Conservation (phyloP, 1,284 basidiomycete species). For the Somion occarium region DNA sequence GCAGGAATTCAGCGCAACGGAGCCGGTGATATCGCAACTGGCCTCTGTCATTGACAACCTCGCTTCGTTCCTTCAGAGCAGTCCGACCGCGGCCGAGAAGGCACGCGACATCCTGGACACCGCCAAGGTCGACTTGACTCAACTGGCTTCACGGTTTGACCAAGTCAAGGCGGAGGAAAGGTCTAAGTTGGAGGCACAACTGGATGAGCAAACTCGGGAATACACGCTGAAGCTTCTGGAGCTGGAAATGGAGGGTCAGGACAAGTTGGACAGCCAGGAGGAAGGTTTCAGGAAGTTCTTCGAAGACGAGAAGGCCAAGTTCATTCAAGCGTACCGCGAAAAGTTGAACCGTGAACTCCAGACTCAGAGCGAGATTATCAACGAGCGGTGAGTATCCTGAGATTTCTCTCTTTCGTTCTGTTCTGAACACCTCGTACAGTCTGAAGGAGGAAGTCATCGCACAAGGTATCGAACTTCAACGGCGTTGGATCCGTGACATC, state of each 20-base stretch:
- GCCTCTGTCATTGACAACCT: constrained; percentile 93
- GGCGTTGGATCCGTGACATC: constrained; percentile 94
- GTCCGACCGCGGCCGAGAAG: constrained; percentile 64
- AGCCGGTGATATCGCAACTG: constrained; percentile 90
- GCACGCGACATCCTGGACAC: constrained; percentile 67
- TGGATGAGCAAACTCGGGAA: constrained; percentile 81
- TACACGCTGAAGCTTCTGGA: constrained; percentile 83
- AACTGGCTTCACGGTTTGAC: constrained; percentile 76
- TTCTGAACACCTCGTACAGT: constrained; percentile 34
- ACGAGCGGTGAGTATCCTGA: constrained; percentile 66
- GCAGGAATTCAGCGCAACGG: constrained; percentile 65
- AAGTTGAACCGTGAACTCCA: constrained; percentile 86
- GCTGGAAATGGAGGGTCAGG: constrained; percentile 79
- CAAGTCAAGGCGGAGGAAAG: constrained; percentile 82
- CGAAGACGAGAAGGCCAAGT: constrained; percentile 72
- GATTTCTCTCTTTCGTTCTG: neutral
- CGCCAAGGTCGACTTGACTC: constrained; percentile 82
- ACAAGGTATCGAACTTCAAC: constrained; percentile 96
- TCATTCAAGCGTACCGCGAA: constrained; percentile 79
- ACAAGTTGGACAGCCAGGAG: constrained; percentile 84
- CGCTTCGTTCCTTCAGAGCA: constrained; percentile 75
- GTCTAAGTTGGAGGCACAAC: constrained; percentile 66
- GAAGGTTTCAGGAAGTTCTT: constrained; percentile 83
- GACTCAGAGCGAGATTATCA: constrained; percentile 90
- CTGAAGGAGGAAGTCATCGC: constrained; percentile 93